These are phyloP conservation scores for Colletotrichum karsti DNA, from an alignment of 2,329 filamentous ascomycete species.

Conservation along the genomic window DNA sequence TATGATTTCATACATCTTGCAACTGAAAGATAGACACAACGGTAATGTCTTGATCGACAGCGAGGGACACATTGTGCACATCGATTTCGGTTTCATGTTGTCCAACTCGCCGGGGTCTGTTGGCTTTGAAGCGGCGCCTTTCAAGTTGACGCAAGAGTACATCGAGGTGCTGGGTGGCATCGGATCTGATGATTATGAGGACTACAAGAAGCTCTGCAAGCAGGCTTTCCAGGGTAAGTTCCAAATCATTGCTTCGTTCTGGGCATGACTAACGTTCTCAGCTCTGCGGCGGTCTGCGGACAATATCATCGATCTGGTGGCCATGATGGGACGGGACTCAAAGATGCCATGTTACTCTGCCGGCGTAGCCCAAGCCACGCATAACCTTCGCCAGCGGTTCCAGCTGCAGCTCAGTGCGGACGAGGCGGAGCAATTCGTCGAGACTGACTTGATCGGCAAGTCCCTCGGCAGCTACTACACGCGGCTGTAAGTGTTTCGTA, in stretches of 20 bases:
- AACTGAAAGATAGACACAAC: conserved; percentile 88
- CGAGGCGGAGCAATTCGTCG: conserved; percentile 83
- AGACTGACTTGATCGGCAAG: conserved; percentile 81
- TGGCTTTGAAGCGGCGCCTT: conserved; percentile 86
- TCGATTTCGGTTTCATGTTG: conserved; percentile 91
- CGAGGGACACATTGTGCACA: conserved; percentile 86
- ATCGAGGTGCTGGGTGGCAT: conserved; percentile 83
- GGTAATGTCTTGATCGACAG: conserved; percentile 88
- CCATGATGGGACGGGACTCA: conserved; percentile 84
- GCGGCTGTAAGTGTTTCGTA: conserved; percentile 69
- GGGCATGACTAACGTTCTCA: conserved; percentile 36
- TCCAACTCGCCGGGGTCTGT: conserved; percentile 87
- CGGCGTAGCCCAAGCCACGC: conserved; percentile 76
- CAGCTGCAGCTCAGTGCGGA: conserved; percentile 85
- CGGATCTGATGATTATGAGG: conserved; percentile 73
- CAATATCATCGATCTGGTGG: conserved; percentile 82
- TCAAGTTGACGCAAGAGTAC: conserved; percentile 88
- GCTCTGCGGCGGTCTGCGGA: conserved; percentile 82
- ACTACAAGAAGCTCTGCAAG: conserved; percentile 83
- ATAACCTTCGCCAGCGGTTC: conserved; percentile 76
- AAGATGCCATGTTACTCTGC: conserved; percentile 87
- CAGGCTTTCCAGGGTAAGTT: conserved; percentile 80
- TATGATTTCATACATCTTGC: conserved; percentile 83
- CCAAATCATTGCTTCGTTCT: not conserved
- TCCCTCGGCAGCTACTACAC: conserved; percentile 89